Conservation (phyloP, 2,329 filamentous ascomycete species). For the Ophiostoma perfectum region DNA sequence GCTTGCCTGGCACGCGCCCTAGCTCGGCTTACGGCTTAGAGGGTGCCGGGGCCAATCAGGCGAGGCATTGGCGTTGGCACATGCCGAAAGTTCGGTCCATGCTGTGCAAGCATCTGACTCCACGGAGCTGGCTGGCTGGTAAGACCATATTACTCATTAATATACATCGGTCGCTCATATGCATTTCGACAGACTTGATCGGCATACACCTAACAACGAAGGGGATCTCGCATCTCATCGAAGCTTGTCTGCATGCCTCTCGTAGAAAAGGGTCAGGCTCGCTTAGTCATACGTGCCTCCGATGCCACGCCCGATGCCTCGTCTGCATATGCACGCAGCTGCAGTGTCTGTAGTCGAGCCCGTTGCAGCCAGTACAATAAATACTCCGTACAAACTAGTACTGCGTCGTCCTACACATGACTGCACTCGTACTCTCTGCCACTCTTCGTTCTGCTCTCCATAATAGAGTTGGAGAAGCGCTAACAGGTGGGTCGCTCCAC, state of each 20-base stretch:
- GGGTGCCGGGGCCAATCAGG: slow-evolving; percentile 18
- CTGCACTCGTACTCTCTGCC: neutral
- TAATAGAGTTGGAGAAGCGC: slow-evolving; percentile 5
- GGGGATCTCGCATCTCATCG: too few species aligned
- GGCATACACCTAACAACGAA: too few species aligned
- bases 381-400: too few species aligned
- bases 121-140: neutral
- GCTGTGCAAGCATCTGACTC: neutral
- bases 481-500: slow-evolving; percentile 4
- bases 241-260: too few species aligned
- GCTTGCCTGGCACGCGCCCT: slow-evolving; percentile 9
- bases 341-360: too few species aligned
- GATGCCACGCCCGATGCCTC: neutral
- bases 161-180: too few species aligned
- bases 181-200: too few species aligned
- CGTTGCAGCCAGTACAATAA: too few species aligned
- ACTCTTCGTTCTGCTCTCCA: neutral
- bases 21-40: slow-evolving; percentile 23
- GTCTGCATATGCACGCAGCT: slow-evolving; percentile 1
- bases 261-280: neutral
- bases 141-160: too few species aligned
- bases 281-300: neutral
- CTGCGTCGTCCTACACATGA: neutral
- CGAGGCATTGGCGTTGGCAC: slow-evolving; percentile 2
- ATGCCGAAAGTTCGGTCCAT: slow-evolving; percentile 13